Percentiles rank a stretch among this genome's conserved stretches.
Conservation (phyloP, 83 land plant species). For the Thuja plicata region DNA sequence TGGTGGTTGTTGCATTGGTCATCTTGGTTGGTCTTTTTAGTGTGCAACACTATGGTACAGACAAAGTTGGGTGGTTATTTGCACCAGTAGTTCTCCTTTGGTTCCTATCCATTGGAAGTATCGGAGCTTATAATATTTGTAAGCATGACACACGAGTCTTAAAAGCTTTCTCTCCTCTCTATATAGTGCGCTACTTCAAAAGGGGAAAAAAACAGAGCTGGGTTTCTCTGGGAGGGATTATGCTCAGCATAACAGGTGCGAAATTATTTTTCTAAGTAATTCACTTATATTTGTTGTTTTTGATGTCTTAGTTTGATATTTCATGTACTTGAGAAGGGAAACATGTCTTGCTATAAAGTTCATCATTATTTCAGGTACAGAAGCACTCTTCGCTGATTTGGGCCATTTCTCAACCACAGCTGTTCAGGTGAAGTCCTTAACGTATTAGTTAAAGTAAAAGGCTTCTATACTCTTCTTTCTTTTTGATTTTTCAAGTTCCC, state of each 20-base stretch:
- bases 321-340: not conserved
- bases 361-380: slow-evolving; percentile 43
- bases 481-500: not conserved
- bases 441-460: not conserved
- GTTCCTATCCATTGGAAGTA: slow-evolving; percentile 67
- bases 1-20: slow-evolving; percentile 61
- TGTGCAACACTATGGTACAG: slow-evolving; percentile 80
- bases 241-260: slow-evolving; percentile 80
- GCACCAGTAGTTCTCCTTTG: slow-evolving; percentile 75
- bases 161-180: slow-evolving; percentile 66
- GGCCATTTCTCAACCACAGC: slow-evolving; percentile 59
- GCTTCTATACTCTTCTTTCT: not conserved
- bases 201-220: slow-evolving; percentile 46
- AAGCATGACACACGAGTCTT: slow-evolving; percentile 55
- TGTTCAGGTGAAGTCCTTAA: slow-evolving; percentile 29
- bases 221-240: slow-evolving; percentile 78
- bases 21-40: slow-evolving; percentile 72
- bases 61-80: slow-evolving; percentile 80
- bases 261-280: not conserved
- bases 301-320: not conserved
- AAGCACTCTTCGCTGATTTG: slow-evolving; percentile 73
- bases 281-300: not conserved
- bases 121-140: slow-evolving; percentile 63
- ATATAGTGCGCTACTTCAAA: slow-evolving; percentile 54
- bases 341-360: not conserved